Base-by-base conservation (phyloP, 345 rosid species). In the Gossypium arboreum region DNA sequence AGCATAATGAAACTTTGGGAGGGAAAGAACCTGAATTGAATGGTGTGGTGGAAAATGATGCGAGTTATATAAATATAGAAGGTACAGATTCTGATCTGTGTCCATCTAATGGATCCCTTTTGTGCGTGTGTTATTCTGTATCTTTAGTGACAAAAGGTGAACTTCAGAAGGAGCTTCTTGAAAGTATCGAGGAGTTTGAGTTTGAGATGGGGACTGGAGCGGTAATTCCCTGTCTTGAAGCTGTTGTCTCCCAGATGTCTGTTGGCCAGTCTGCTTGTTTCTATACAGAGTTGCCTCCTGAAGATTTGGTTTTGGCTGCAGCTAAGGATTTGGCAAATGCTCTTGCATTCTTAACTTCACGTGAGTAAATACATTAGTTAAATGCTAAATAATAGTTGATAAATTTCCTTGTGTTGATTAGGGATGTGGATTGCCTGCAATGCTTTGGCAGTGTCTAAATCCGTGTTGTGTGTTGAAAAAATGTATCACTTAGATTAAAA, bases 131-230 rank as follows among this genome's bases (percentile, higher is more conserved):
- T 67, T 95, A 93, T 84, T 86, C 96, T 22, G 88, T 86, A 63
- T 82, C 84, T 66, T 80, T 95, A 80, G 84, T 79, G 73, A 56
- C 76, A 60, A 84, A 80, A 72, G 81, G 71, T 80, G 82, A 81
- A 72, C 61, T 56, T 41, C 44, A 63, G 77, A 85, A 84, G 83
- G 97, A 91, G 74, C 91, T 91, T 76, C 81, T 95, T 80, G 99
- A 95, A 86, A 89, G 89, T 73, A 76, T 73, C 69, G 92, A 90
- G 80, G 98, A 86, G 72, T 87, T 93, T 84, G 97, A 91, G 80
- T 93, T 93, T 89, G 97, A 95, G 91, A 81, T 90, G 72, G 99
- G 99, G 22, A 66, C 87, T 72, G 94, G 94, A 75, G 89, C 98
- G 0, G 91, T 95, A 71, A 68, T 81, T 83, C 52, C 88, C 72